Base-by-base conservation (phyloP, 176 grass and related monocot species). In the Lolium rigidum region DNA sequence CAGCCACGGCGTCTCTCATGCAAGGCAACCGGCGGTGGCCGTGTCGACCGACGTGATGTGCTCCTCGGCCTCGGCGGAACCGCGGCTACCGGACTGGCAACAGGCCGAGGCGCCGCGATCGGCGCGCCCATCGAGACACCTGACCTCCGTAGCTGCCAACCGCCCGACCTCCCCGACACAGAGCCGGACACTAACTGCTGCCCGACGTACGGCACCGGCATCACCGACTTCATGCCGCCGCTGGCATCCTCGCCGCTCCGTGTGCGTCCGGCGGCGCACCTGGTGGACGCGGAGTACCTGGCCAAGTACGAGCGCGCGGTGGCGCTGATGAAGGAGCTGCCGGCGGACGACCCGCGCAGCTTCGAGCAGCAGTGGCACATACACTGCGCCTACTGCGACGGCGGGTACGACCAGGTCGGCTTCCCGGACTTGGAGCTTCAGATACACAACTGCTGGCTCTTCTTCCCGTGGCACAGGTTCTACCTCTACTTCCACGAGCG, bases 401-500 rank as follows among this genome's bases (percentile, higher is more conserved):
- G 44, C 13, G 86, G 83, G 21, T 47, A 9, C 46, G 46, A 47
- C 46, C 46, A 47, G 46, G 46, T 47, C 8, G 46, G 46, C 6
- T 47, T 47, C 46, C 46, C 46, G 7, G 46, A 47, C 46, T 47
- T 47, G 46, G 46, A 47, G 46, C 46, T 47, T 8, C 46, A 47
- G 46, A 47, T 47, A 47, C 46, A 47, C 46, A 47, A 47, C 46
- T 9, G 46, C 46, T 47, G 46, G 46, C 8, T 47, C 46, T 47
- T 47, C 46, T 47, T 47, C 46, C 46, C 46, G 0, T 97, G 92
- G 92, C 94, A 97, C 38, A 86, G 92, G 51, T 81, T 83, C 7
- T 97, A 91, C 74, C 7, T 86, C 52, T 87, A 94, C 72, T 97
- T 97, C 71, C 67, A 97, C 12, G 95, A 92, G 88, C 74, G 90